phyloP scores from a whole-genome alignment of 345 rosid genomes.

The Populus ilicifolia region DNA sequence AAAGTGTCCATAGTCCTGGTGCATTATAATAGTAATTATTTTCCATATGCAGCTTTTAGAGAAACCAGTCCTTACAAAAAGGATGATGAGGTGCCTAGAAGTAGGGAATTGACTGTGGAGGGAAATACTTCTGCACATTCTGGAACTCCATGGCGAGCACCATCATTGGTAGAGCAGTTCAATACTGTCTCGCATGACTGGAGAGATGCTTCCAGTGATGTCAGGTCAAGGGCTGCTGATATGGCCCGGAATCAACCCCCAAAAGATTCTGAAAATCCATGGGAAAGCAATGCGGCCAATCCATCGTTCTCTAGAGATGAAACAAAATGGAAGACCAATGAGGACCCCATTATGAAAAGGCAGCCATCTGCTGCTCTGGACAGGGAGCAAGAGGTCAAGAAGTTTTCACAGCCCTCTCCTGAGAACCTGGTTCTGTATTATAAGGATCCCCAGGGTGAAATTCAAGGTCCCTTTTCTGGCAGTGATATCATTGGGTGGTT shows the following conservation, averaged over 20 bases:
- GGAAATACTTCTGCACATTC: conserved; percentile 41
- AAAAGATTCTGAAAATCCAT: conserved; percentile 44
- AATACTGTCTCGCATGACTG: conserved; percentile 38
- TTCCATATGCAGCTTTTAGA: conserved; percentile 45
- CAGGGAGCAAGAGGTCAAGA: conserved; percentile 69
- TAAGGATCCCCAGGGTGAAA: conserved; percentile 91
- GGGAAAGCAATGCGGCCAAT: conserved; percentile 40
- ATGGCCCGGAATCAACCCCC: conserved; percentile 44
- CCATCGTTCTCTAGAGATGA: conserved; percentile 51
- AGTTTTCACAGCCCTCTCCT: conserved; percentile 52
- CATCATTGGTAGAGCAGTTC: conserved; percentile 46
- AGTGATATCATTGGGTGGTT: conserved; percentile 94
- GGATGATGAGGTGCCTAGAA: conserved; percentile 41
- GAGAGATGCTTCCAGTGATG: conserved; percentile 49
- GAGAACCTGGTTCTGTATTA: conserved; percentile 73
- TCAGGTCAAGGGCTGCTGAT: conserved; percentile 41
- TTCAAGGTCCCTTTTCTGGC: conserved; percentile 92
- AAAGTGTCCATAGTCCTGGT: background rate
- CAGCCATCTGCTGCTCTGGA: conserved; percentile 57
- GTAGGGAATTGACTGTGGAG: conserved; percentile 40
- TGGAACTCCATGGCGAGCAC: conserved; percentile 49
- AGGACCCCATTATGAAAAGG: conserved; percentile 54
- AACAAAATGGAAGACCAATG: conserved; percentile 46
- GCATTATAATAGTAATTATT: conserved; percentile 2
- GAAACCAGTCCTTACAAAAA: conserved; percentile 43